These are phyloP conservation scores for Pleurozium schreberi DNA, from an alignment of 225 moss, liverwort and hornwort species.

Conservation along the genomic window DNA sequence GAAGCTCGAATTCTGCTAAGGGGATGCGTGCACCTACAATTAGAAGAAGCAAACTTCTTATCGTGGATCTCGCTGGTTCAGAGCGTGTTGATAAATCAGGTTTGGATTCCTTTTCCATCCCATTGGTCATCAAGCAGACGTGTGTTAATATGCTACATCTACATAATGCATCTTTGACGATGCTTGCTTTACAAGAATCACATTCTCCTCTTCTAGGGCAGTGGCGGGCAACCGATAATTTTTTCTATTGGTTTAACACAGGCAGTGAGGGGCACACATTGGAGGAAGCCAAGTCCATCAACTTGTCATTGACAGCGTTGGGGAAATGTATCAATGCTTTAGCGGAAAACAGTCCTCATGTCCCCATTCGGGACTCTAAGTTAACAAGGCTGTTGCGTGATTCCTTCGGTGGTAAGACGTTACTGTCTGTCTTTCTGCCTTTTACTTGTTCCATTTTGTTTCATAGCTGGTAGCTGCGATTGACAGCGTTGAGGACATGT, in stretches of 20 bases:
- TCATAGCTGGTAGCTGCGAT: background rate
- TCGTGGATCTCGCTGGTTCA: conserved; percentile 59
- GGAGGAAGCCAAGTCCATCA: conserved; percentile 97
- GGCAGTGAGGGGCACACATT: conserved; percentile 94
- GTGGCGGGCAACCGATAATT: background rate
- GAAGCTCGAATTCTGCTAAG: conserved; percentile 10
- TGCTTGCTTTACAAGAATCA: background rate
- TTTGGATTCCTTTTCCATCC: background rate
- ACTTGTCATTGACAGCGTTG: conserved; percentile 83
- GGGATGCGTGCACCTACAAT: conserved; percentile 46
- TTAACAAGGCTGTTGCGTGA: conserved; percentile 86
- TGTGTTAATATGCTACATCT: background rate
- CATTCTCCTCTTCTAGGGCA: background rate
- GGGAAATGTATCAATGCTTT: conserved; percentile 97
- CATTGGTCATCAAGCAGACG: background rate
- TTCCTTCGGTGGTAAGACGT: conserved; percentile 70
- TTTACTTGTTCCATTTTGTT: background rate
- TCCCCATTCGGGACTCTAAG: conserved; percentile 92
- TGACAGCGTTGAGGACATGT: background rate
- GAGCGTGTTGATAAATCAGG: conserved; percentile 63
- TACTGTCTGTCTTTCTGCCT: background rate
- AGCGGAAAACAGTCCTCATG: conserved; percentile 89
- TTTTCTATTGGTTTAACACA: conserved; percentile 7
- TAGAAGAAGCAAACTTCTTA: conserved; percentile 57
- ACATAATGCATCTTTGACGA: background rate